phyloP scores from a whole-genome alignment of 2,329 filamentous ascomycete species.

The Pseudopithomyces chartarum region DNA sequence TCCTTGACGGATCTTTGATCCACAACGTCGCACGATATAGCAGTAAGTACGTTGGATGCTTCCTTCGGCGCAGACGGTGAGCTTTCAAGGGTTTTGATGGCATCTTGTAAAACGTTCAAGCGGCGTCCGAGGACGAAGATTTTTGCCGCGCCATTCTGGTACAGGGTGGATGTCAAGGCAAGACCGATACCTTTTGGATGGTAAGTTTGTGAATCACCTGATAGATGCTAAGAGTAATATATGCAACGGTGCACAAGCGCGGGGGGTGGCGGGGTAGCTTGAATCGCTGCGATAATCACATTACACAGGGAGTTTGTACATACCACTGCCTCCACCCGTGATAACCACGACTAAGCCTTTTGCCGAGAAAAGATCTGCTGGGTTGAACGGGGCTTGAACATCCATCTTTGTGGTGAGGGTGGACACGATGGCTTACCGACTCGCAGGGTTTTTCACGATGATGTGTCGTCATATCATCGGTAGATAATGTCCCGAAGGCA shows the following conservation, averaged over 20 bases:
- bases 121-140: constrained; percentile 54
- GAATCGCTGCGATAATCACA: neutral
- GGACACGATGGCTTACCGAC: neutral
- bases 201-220: neutral
- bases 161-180: neutral
- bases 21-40: constrained; percentile 52
- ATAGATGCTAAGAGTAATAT: neutral
- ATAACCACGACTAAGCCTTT: constrained; percentile 48
- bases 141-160: constrained; percentile 27
- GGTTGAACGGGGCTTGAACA: constrained; percentile 37
- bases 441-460: neutral
- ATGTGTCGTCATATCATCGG: neutral
- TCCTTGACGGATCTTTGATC: constrained; percentile 47
- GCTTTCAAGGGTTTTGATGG: constrained; percentile 40
- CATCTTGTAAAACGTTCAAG: constrained; percentile 46
- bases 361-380: constrained; percentile 45
- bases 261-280: constrained; percentile 35
- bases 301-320: constrained; percentile 16
- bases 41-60: constrained; percentile 35
- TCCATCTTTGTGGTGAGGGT: constrained; percentile 34
- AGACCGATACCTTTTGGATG: neutral
- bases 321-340: constrained; percentile 50
- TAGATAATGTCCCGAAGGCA: neutral
- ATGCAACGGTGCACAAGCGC: neutral
- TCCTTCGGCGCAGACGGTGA: constrained; percentile 33